A percentile compares a stretch with the other conserved stretches of the same genome.
These are phyloP conservation scores for Phytopythium delawarense DNA, from an alignment of 352 stramenopile genomes.

Conservation along the genomic window DNA sequence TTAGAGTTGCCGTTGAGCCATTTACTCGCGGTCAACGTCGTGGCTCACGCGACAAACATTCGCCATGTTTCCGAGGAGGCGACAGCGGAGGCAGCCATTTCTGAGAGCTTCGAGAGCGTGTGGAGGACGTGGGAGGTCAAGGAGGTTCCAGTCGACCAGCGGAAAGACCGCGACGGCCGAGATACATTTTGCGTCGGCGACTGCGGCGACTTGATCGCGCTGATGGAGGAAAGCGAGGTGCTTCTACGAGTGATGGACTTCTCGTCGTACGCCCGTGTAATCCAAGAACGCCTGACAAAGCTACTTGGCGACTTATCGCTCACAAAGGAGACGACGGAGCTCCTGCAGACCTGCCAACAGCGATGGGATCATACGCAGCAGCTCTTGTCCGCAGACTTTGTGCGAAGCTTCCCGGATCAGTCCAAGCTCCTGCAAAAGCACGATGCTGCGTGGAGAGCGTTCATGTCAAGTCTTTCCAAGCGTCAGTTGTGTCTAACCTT, in stretches of 20 bases:
- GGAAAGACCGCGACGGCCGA: conserved; percentile 58
- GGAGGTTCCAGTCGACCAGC: conserved; percentile 38
- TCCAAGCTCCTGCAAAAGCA: conserved; percentile 48
- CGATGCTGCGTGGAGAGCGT: conserved; percentile 42
- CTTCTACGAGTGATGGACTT: conserved; percentile 66
- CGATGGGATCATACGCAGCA: conserved; percentile 69
- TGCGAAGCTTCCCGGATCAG: conserved; percentile 54
- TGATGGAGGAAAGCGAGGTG: conserved; percentile 74
- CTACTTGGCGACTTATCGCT: conserved; percentile 39
- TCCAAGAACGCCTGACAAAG: conserved; percentile 44
- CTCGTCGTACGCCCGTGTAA: conserved; percentile 57
- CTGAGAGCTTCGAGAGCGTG: conserved; percentile 53
- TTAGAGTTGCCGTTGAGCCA: conserved; percentile 44
- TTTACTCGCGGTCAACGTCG: conserved; percentile 42
- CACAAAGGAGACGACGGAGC: conserved; percentile 47
- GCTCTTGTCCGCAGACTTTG: conserved; percentile 57
- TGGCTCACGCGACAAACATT: conserved; percentile 34
- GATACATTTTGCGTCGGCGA: conserved; percentile 54
- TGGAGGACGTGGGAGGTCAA: conserved; percentile 52
- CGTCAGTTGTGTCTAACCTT: conserved; percentile 52
- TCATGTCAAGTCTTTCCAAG: conserved; percentile 45
- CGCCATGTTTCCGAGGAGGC: conserved; percentile 71
- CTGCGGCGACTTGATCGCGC: conserved; percentile 40
- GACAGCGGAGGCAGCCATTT: conserved; percentile 55
- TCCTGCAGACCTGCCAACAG: conserved; percentile 52